phyloP scores from a whole-genome alignment of 2,329 filamentous ascomycete species.

The Venturiaceae sp. region DNA sequence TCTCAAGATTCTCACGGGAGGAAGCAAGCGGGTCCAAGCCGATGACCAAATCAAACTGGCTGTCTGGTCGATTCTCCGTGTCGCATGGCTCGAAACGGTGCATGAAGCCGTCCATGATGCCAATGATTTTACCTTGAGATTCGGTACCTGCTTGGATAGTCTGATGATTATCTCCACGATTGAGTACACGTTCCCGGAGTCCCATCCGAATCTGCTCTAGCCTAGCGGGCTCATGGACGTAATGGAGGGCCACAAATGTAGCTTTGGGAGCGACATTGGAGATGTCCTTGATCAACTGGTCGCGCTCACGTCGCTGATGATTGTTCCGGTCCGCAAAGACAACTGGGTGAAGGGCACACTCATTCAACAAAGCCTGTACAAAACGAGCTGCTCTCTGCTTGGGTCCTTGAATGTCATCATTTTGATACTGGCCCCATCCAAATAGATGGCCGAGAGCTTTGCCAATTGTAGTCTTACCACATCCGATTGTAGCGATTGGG shows the following conservation, averaged over 20 bases:
- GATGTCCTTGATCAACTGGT: constrained; percentile 78
- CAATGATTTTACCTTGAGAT: constrained; percentile 61
- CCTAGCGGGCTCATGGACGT: constrained; percentile 57
- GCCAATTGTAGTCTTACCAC: constrained; percentile 91
- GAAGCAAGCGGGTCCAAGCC: constrained; percentile 67
- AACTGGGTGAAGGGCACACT: constrained; percentile 55
- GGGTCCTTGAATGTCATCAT: constrained; percentile 85
- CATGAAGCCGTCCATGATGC: constrained; percentile 94
- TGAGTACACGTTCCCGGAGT: constrained; percentile 69
- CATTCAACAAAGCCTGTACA: constrained; percentile 56
- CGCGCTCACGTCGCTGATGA: constrained; percentile 75
- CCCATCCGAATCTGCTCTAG: constrained; percentile 64
- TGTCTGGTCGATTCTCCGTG: constrained; percentile 58
- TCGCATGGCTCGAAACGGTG: constrained; percentile 73
- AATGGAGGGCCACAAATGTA: constrained; percentile 77
- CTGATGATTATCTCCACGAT: constrained; percentile 91
- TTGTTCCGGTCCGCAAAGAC: constrained; percentile 95
- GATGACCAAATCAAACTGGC: constrained; percentile 74
- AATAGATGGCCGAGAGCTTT: constrained; percentile 75
- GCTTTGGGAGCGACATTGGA: constrained; percentile 50
- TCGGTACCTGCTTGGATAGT: constrained; percentile 83
- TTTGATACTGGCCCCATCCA: constrained; percentile 87
- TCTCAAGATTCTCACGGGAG: constrained; percentile 83
- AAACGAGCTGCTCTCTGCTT: constrained; percentile 68
- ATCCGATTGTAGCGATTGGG: constrained; percentile 87